Base-by-base conservation (phyloP, 441 rosid species). In the Gossypium davidsonii region DNA sequence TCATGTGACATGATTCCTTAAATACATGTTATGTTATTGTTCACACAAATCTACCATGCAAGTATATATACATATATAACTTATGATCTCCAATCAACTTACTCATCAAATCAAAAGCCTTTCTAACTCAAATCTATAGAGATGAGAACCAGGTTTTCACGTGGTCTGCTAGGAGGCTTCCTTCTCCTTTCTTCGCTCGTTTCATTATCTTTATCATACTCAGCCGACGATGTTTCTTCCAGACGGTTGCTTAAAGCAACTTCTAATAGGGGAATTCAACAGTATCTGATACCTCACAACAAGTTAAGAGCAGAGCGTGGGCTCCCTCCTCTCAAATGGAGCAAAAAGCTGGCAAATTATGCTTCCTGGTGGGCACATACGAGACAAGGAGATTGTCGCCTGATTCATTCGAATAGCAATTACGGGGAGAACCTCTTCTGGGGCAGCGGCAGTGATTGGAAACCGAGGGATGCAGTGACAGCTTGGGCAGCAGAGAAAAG, bases 351-450 rank as follows among this genome's bases (percentile, higher is more conserved):
- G 0, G 87, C 87, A 1, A 59, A 73, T n/a, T 85, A 72, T 6
- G 89, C 91, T 0, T 58, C 76, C 0, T 71, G 76, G 74, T 83
- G 92, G 89, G 85, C 85, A 0, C 49, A 46, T 64, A 78, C 68
- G 6, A 71, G 87, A 8, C 81, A 26, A 21, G 76, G 71, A 42
- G 92, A 89, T 11, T 89, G 90, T 15, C 73, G 74, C 0, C 75
- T 89, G 76, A 20, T 85, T 25, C 92, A 88, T 76, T 88, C 92
- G 0, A 68, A 73, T 0, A 71, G 85, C 70, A 18, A 83, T 44
- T 88, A 87, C 12, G 92, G 90, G 0, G 89, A 85, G 71, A 89
- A 85, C 73, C 79, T 86, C 18, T 86, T 88, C 18, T 85, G 92
- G 90, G 94, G 88, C 0, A 79, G 84, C 46, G 90, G 89, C 12